Evolutionary conservation across 2,329 filamentous ascomycete species (phyloP).

Genomic region (Triangularia verruculosa): DNA sequence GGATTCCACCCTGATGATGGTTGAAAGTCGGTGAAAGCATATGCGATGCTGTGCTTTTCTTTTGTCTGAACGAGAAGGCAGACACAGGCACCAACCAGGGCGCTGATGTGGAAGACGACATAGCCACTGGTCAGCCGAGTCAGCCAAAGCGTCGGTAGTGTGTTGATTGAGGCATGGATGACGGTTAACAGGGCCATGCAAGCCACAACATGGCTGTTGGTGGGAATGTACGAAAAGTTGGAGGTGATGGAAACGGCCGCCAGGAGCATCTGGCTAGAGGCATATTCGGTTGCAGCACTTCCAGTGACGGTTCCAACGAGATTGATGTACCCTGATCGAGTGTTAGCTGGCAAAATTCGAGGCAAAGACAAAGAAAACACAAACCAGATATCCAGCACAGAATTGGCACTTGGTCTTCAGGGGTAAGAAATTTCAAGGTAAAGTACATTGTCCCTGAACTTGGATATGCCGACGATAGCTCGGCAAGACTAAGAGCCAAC

Average conservation of each 20-base stretch:
- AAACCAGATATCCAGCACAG: constrained; percentile 44
- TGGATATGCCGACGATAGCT: constrained; percentile 54
- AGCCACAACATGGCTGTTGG: constrained; percentile 45
- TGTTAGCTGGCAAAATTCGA: too few relatives aligned
- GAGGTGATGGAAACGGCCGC: constrained; percentile 52
- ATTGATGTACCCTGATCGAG: constrained; percentile 46
- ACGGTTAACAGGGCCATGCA: constrained; percentile 55
- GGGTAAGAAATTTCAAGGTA: constrained; percentile 50
- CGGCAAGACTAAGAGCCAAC: constrained; percentile 50
- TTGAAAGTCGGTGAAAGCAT: constrained; percentile 54
- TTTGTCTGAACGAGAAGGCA: constrained; percentile 49
- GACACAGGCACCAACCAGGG: constrained; percentile 50
- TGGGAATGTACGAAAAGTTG: constrained; percentile 47
- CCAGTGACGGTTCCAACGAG: constrained; percentile 52
- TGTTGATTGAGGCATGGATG: constrained; percentile 52
- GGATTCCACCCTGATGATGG: constrained; percentile 52
- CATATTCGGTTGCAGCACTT: constrained; percentile 56
- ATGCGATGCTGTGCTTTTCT: constrained; percentile 49
- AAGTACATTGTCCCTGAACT: constrained; percentile 48
- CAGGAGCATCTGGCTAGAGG: constrained; percentile 53
- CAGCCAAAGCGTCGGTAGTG: constrained; percentile 55
- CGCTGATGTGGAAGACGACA: constrained; percentile 54
- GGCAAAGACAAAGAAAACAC: neutral
- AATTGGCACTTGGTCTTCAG: constrained; percentile 43
- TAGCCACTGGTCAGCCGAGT: constrained; percentile 57